Evolutionary conservation across 2,329 filamentous ascomycete species (phyloP).

Genomic region (Microdochium bolleyi): DNA sequence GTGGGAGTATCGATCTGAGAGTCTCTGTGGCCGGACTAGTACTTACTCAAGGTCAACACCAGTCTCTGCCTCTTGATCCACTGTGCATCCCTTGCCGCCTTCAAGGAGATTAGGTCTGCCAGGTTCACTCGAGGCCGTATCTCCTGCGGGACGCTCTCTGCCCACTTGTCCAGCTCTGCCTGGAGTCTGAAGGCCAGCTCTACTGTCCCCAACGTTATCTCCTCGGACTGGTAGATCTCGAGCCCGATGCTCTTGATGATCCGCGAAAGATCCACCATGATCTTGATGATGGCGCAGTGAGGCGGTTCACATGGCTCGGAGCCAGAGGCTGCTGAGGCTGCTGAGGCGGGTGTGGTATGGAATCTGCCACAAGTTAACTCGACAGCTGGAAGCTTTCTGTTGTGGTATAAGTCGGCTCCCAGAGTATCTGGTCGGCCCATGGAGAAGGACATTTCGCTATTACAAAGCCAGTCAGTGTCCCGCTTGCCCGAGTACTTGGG

Average conservation of each 20-base stretch:
- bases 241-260: conserved; percentile 15
- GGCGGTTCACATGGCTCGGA: conserved; percentile 10
- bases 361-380: no score
- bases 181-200: conserved; percentile 13
- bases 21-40: no score
- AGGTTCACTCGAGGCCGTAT: conserved; percentile 9
- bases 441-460: conserved; percentile 36
- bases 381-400: conserved; percentile 23
- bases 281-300: conserved; percentile 15
- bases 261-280: conserved; percentile 17
- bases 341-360: no score
- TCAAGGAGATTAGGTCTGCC: conserved; percentile 8
- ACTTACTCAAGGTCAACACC: conserved; percentile 5
- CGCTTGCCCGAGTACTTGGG: no score
- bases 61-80: conserved; percentile 18
- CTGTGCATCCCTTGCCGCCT: conserved; percentile 11
- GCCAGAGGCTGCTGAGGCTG: not conserved
- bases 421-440: conserved; percentile 38
- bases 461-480: not conserved
- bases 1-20: no score
- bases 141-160: conserved; percentile 9
- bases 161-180: conserved; percentile 13
- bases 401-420: conserved; percentile 39
- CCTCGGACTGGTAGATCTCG: conserved; percentile 14
- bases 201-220: conserved; percentile 8